Evolutionary conservation across 208 protist genomes (phyloP).

Genomic region (Angomonas ambiguus): DNA sequence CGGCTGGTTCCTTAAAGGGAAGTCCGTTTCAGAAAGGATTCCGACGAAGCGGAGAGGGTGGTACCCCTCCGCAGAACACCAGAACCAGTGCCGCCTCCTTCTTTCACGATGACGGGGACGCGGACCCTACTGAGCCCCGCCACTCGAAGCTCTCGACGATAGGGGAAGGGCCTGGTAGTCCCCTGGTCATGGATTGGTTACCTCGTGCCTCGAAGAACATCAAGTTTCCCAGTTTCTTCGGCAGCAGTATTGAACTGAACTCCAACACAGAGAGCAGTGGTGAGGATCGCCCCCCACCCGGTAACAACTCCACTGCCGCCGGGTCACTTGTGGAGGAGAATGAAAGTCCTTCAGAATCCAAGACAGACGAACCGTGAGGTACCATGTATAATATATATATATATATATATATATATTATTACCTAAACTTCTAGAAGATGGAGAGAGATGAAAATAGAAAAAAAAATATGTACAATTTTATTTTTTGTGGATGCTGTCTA

Average conservation of each 20-base stretch:
- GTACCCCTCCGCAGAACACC: too few relatives aligned
- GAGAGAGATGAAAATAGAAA: neutral
- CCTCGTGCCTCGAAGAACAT: neutral
- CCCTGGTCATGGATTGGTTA: too few relatives aligned
- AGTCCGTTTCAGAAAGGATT: neutral
- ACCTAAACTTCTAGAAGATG: neutral
- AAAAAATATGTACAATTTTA: constrained; percentile 6
- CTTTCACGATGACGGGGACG: too few relatives aligned
- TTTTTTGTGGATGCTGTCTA: too few relatives aligned
- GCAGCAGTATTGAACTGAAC: neutral
- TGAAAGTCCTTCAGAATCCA: too few relatives aligned
- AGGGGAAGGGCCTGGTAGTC: too few relatives aligned
- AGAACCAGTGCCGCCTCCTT: too few relatives aligned
- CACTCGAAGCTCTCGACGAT: too few relatives aligned
- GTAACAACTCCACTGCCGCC: neutral
- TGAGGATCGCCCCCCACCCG: neutral
- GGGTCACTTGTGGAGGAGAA: neutral
- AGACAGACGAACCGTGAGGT: too few relatives aligned
- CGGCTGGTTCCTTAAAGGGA: neutral
- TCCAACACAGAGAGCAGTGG: neutral
- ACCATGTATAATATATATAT: neutral
- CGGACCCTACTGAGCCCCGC: too few relatives aligned
- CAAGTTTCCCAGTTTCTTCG: neutral
- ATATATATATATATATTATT: constrained; percentile 4
- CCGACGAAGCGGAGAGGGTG: too few relatives aligned